Evolutionary conservation across 345 rosid species (phyloP).

Genomic region (Linum usitatissimum): DNA sequence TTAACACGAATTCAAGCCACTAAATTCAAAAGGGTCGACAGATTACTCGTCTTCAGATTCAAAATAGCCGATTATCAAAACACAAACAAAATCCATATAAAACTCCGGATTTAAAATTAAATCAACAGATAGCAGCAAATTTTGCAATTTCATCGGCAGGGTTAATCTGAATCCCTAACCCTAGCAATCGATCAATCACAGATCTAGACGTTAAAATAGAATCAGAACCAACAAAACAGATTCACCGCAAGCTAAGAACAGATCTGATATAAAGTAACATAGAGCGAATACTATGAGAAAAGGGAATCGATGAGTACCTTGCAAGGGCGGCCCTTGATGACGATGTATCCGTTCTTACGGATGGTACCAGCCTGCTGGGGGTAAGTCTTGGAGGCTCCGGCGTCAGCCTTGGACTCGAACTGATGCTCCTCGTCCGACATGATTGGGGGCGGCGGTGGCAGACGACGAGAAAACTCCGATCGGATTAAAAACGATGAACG

Average conservation of each 20-base stretch:
- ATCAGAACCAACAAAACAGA: background rate
- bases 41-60: too few relatives aligned
- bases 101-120: too few relatives aligned
- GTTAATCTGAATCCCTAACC: too few relatives aligned
- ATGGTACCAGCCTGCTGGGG: background rate
- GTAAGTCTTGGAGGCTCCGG: background rate
- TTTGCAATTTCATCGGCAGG: too few relatives aligned
- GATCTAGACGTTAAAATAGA: too few relatives aligned
- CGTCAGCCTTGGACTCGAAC: background rate
- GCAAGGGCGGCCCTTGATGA: background rate
- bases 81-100: too few relatives aligned
- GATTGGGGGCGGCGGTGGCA: background rate
- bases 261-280: background rate
- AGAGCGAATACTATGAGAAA: too few relatives aligned
- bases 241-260: background rate
- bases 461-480: background rate
- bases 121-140: too few relatives aligned
- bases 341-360: background rate
- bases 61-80: too few relatives aligned
- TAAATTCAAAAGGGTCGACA: too few relatives aligned
- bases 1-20: too few relatives aligned
- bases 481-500: background rate
- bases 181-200: too few relatives aligned
- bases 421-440: background rate
- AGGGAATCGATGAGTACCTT: background rate